Percentiles rank a stretch among this genome's conserved stretches.
Evolutionary conservation across 1,284 basidiomycete genomes (phyloP).

Genomic region (Fomitopsis pinicola): DNA sequence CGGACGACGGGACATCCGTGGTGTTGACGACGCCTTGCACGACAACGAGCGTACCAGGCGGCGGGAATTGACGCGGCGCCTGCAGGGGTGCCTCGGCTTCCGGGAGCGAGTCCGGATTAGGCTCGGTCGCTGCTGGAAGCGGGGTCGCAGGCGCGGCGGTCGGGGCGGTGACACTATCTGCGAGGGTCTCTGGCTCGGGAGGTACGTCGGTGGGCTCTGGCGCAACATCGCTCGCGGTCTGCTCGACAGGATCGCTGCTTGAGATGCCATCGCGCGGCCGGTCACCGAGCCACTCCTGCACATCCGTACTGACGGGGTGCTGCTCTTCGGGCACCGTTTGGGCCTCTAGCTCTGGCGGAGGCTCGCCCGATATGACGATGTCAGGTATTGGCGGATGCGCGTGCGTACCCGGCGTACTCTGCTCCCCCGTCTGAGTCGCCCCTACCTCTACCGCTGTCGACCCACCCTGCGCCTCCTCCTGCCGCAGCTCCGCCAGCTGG

Average conservation of each 20-base stretch:
- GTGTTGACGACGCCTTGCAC: constrained; percentile 80
- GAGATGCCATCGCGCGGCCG: neutral
- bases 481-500: constrained; percentile 9
- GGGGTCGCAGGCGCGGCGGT: neutral
- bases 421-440: neutral
- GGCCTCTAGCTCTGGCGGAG: neutral
- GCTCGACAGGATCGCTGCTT: neutral
- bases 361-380: neutral
- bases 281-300: neutral
- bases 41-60: constrained; percentile 71
- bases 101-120: constrained; percentile 5
- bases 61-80: constrained; percentile 50
- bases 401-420: constrained; percentile 7
- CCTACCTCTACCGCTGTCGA: neutral
- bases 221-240: neutral
- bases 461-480: neutral
- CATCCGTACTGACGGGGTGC: neutral
- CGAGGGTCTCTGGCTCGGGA: neutral
- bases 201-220: neutral
- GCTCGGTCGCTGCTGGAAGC: constrained; percentile 2
- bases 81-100: constrained; percentile 10
- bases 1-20: constrained; percentile 38
- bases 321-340: constrained; percentile 1
- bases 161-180: neutral
- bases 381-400: neutral